These are phyloP conservation scores for Ampelomyces quisqualis DNA, from an alignment of 2,329 filamentous ascomycete genomes.

Conservation along the genomic window DNA sequence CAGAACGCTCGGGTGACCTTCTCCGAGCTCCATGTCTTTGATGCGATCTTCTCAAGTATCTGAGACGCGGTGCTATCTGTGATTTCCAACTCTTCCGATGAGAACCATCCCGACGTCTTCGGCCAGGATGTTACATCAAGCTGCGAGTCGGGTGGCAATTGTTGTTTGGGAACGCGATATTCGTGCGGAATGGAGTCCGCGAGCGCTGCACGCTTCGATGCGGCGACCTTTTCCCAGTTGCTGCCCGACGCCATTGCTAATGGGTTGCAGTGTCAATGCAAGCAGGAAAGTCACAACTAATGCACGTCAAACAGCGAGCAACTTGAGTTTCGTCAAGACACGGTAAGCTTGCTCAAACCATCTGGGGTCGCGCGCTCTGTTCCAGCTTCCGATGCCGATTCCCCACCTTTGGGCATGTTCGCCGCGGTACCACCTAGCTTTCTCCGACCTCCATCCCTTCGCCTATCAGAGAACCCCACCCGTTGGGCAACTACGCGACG, in stretches of 20 bases:
- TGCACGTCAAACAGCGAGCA: too few relatives aligned
- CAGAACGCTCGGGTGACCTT: slow-evolving; percentile 57
- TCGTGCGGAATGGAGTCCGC: slow-evolving; percentile 57
- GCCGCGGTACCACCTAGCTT: slow-evolving; percentile 10
- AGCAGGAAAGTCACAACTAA: too few relatives aligned
- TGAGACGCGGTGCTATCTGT: slow-evolving; percentile 47
- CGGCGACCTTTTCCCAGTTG: slow-evolving; percentile 50
- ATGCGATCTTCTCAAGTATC: slow-evolving; percentile 46
- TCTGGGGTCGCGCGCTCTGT: slow-evolving; percentile 6
- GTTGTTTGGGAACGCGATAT: slow-evolving; percentile 57
- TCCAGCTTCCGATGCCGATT: slow-evolving; percentile 12
- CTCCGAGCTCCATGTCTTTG: slow-evolving; percentile 52
- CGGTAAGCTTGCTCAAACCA: slow-evolving; percentile 7
- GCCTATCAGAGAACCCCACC: slow-evolving; percentile 15
- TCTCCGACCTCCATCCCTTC: slow-evolving; percentile 8
- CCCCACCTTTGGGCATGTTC: slow-evolving; percentile 25
- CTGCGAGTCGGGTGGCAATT: slow-evolving; percentile 57
- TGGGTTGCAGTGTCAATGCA: slow-evolving; percentile 1
- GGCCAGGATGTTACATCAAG: slow-evolving; percentile 61
- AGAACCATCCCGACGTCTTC: slow-evolving; percentile 60
- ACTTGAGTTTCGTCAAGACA: too few relatives aligned
- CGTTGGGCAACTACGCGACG: slow-evolving; percentile 7
- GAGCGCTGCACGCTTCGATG: slow-evolving; percentile 48
- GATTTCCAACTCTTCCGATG: slow-evolving; percentile 53
- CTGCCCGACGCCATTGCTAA: slow-evolving; percentile 16